These are phyloP conservation scores for Mycena sp. DNA, from an alignment of 1,284 basidiomycete genomes.

Conservation along the genomic window DNA sequence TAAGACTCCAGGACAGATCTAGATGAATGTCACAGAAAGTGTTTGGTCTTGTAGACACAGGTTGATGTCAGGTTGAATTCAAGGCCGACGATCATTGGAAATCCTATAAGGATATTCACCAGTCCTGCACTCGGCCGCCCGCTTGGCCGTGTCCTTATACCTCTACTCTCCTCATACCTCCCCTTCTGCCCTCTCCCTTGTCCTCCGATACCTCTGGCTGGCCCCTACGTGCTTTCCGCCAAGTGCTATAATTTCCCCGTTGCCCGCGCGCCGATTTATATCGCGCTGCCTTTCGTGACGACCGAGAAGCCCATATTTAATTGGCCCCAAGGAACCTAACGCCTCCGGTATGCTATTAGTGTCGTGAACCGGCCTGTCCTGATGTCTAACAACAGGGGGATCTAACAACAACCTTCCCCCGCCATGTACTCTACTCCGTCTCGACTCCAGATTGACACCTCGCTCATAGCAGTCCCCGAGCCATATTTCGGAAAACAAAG, in stretches of 20 bases:
- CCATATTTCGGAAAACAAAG: constrained; percentile 44
- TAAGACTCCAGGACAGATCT: no score
- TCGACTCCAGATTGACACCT: constrained; percentile 59
- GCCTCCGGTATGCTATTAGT: not conserved
- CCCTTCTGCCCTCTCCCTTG: not conserved
- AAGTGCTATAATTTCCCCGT: not conserved
- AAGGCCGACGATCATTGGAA: not conserved
- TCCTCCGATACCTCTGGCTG: not conserved
- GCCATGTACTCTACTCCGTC: constrained; percentile 48
- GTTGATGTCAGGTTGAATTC: not conserved
- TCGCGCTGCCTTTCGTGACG: constrained; percentile 2
- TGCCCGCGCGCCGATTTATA: not conserved
- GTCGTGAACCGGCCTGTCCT: not conserved
- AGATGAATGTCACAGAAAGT: no score
- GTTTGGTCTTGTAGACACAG: no score
- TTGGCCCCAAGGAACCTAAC: not conserved
- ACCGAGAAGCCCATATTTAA: constrained; percentile 1
- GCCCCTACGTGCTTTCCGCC: not conserved
- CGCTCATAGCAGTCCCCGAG: constrained; percentile 43
- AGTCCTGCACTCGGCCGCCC: not conserved
- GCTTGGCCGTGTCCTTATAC: not conserved
- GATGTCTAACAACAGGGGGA: constrained; percentile 12
- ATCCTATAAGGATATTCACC: not conserved
- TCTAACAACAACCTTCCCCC: not conserved
- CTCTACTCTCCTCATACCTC: not conserved